These are phyloP conservation scores for Tylopilus rubrobrunneus DNA, from an alignment of 768 basidiomycete species.

Conservation along the genomic window DNA sequence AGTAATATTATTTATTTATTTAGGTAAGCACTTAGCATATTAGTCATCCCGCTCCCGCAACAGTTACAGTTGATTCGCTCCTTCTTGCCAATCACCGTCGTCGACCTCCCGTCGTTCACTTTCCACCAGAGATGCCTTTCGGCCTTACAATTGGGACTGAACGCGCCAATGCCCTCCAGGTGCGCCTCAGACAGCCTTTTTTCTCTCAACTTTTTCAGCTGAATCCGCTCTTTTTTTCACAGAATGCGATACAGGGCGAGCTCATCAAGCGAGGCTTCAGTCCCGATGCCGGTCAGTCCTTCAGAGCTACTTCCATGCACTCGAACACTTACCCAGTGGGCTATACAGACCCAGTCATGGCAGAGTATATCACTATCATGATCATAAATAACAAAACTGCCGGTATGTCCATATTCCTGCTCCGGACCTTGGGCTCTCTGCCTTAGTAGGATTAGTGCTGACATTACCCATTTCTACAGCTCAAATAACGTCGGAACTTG, in stretches of 20 bases:
- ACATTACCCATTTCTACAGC: constrained; percentile 37
- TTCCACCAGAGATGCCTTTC: constrained; percentile 51
- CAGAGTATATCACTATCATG: constrained; percentile 94
- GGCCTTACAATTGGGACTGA: constrained; percentile 79
- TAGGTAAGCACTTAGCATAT: constrained; percentile 17
- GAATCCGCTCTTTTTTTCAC: too few relatives aligned
- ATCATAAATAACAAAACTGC: constrained; percentile 87
- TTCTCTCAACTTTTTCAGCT: too few relatives aligned
- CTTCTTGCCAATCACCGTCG: constrained; percentile 22
- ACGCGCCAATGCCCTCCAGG: constrained; percentile 68
- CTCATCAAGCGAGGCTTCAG: constrained; percentile 72
- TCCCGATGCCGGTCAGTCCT: constrained; percentile 62
- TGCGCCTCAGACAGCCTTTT: too few relatives aligned
- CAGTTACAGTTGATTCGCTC: too few relatives aligned
- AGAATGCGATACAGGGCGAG: constrained; percentile 82
- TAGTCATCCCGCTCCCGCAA: constrained; percentile 24
- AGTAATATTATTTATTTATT: not conserved
- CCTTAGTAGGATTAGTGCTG: not conserved
- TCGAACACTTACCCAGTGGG: constrained; percentile 7
- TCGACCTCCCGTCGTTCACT: constrained; percentile 20
- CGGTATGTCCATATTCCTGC: constrained; percentile 40
- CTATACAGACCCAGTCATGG: constrained; percentile 77
- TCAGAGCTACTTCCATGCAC: constrained; percentile 1
- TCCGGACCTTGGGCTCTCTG: not conserved
- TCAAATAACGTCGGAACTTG: constrained; percentile 84